Conservation (phyloP, 163 green algal genomes). For the Trebouxia gelatinosa region DNA sequence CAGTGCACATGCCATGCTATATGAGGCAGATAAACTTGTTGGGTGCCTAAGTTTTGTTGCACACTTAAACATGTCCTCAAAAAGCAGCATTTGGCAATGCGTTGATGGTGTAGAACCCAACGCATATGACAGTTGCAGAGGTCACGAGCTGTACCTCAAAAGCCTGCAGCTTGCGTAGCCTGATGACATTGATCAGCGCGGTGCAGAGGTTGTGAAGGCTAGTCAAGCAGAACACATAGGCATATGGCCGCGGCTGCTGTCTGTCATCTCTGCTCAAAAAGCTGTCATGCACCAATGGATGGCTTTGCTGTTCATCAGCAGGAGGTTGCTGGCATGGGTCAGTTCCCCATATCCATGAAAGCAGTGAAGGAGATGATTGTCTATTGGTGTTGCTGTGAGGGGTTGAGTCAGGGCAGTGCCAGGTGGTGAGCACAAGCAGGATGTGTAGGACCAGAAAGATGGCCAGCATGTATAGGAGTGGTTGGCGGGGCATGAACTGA, state of each 20-base stretch:
- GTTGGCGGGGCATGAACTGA: no score
- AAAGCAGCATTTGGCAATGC: no score
- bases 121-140: no score
- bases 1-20: no score
- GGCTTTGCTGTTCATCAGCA: neutral
- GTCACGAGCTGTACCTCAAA: no score
- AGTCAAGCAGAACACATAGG: constrained; percentile 13
- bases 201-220: constrained; percentile 13
- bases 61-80: no score
- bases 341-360: neutral
- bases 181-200: constrained; percentile 1
- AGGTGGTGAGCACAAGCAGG: constrained; percentile 8
- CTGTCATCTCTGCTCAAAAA: neutral
- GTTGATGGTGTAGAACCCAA: no score
- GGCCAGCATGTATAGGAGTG: no score
- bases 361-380: neutral
- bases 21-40: no score
- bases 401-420: neutral
- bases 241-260: neutral
- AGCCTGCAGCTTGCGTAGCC: constrained; percentile 6
- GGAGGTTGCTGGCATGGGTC: neutral
- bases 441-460: neutral
- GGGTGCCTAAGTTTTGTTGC: no score
- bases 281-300: neutral
- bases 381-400: neutral